These are phyloP conservation scores for Exserohilum turcica DNA, from an alignment of 2,329 filamentous ascomycete genomes.

Conservation along the genomic window DNA sequence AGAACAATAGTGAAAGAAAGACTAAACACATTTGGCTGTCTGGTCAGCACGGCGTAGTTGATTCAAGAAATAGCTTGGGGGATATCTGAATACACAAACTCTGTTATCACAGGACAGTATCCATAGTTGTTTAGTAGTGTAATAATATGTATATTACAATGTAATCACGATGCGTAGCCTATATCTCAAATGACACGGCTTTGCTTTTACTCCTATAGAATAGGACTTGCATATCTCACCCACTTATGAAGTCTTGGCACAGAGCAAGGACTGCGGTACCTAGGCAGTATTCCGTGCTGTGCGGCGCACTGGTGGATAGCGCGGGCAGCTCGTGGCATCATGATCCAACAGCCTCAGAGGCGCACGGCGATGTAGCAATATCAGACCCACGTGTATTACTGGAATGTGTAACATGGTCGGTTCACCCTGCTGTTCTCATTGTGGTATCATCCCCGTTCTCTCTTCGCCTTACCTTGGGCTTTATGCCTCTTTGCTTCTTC, in stretches of 20 bases:
- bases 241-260: not conserved
- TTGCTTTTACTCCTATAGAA: too few relatives aligned
- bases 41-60: not conserved
- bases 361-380: not conserved
- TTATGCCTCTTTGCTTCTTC: conserved; percentile 77
- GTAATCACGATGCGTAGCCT: too few relatives aligned
- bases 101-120: too few relatives aligned
- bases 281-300: not conserved
- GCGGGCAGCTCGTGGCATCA: not conserved
- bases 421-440: conserved; percentile 22
- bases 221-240: not conserved
- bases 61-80: too few relatives aligned
- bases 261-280: not conserved
- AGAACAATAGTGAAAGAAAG: not conserved
- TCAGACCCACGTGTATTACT: not conserved
- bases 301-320: not conserved
- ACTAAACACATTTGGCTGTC: not conserved
- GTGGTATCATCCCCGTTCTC: conserved; percentile 36
- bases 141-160: too few relatives aligned
- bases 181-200: too few relatives aligned
- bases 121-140: too few relatives aligned
- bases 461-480: conserved; percentile 54
- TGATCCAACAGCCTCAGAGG: not conserved
- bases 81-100: too few relatives aligned
- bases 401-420: not conserved